Conservation (phyloP, 306 rosid genomes). For the Carpinus fangiana region DNA sequence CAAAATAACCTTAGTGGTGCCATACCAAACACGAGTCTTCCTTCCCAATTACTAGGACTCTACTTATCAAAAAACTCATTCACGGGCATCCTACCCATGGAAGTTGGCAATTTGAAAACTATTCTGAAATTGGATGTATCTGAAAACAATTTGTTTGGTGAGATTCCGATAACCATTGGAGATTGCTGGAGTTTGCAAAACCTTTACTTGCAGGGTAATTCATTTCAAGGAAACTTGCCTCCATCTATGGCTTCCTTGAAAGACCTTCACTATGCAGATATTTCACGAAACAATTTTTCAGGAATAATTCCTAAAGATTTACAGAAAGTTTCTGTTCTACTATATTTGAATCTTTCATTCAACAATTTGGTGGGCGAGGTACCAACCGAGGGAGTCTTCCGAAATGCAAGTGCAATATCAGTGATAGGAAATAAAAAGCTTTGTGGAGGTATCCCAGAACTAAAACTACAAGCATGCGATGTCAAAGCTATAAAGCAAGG, state of each 20-base stretch:
- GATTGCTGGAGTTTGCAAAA: constrained; percentile 29
- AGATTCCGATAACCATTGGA: constrained; percentile 35
- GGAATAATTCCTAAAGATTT: constrained; percentile 37
- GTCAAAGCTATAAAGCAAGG: constrained; percentile 5
- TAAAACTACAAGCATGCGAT: constrained; percentile 5
- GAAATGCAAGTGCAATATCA: constrained; percentile 21
- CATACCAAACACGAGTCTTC: constrained; percentile 23
- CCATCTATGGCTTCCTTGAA: constrained; percentile 31
- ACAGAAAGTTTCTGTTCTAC: constrained; percentile 1
- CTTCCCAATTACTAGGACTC: constrained; percentile 12
- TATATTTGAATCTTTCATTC: constrained; percentile 40
- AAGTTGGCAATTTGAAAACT: constrained; percentile 20
- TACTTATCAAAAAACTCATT: constrained; percentile 35
- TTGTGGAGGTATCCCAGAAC: constrained; percentile 16
- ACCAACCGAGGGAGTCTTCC: constrained; percentile 35
- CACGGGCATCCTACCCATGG: constrained; percentile 21
- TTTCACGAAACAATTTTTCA: constrained; percentile 32
- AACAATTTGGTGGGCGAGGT: constrained; percentile 49
- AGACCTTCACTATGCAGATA: constrained; percentile 31
- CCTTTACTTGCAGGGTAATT: constrained; percentile 30
- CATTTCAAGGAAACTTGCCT: constrained; percentile 35
- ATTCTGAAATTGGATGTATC: constrained; percentile 21
- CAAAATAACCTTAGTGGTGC: constrained; percentile 31
- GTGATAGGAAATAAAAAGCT: constrained; percentile 18
- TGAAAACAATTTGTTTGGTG: constrained; percentile 25